Evolutionary conservation across 352 stramenopile genomes (phyloP), one percentile per base, ranked within the genome.

Genomic region (Pythium rhizo-oryzae): DNA sequence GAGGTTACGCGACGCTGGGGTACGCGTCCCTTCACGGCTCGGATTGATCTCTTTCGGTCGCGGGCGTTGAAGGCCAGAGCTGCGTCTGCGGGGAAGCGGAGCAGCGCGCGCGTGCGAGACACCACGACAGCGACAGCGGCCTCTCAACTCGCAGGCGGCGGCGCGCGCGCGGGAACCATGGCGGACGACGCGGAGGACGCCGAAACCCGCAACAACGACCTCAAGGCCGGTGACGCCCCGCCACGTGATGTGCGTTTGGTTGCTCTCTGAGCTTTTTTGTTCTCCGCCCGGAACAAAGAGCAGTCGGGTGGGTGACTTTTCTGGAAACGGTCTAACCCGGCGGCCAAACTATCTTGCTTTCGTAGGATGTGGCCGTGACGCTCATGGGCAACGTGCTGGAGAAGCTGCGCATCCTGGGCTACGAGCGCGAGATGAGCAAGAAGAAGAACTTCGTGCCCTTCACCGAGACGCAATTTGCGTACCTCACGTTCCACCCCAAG

Each of bases 341-440:
- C 6, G 19, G 8, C 37, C 24, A 16, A 30, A 61, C 28, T 11
- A 8, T 19, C 9, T 2, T 47, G 15, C n/a, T 46, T 15, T n/a
- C 8, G n/a, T 54, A 94, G 87, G 87, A 95, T 46, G 75, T 92
- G 67, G 84, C 77, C 28, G 85, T 95, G 49, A 89, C 82, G 46
- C 70, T 91, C 62, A 95, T 95, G 85, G 82, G 85, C 43, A 93
- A 91, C 69, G 87, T 91, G 56, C 72, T 95, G 12, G 85, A 94
- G 71, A 95, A 95, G 72, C 76, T 95, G 35, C 84, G 84, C 16
- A 84, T 93, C 33, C 71, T 94, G 66, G 77, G 83, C 55, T 95
- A 94, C 67, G 87, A 95, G 35, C 78, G 81, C 49, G 85, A 95
- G 44, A 72, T 94, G 41, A 74, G 77, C 71, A 78, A 81, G 64